Conservation (phyloP, 2,329 filamentous ascomycete species). For the Zasmidium citrigriseum region DNA sequence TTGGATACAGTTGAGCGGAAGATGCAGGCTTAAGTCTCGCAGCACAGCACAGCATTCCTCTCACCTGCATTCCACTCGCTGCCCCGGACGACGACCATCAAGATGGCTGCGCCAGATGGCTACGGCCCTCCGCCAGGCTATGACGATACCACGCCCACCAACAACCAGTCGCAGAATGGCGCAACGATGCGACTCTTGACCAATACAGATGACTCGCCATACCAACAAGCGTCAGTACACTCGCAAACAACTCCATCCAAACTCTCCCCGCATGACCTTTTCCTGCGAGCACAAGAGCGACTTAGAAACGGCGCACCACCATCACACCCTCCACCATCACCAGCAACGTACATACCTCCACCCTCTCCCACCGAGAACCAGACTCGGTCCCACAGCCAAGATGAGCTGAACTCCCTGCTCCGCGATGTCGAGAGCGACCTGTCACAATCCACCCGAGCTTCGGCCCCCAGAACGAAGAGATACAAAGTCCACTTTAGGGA, state of each 20-base stretch:
- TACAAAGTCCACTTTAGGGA: conserved; percentile 36
- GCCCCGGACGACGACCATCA: conserved; percentile 1
- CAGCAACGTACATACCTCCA: conserved; percentile 6
- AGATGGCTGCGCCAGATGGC: conserved; percentile 29
- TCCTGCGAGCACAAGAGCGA: conserved; percentile 30
- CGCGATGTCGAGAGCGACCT: conserved; percentile 41
- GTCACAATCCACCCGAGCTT: conserved; percentile 19
- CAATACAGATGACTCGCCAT: conserved; percentile 42
- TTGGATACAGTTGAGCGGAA: too few relatives aligned
- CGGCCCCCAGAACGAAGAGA: conserved; percentile 27
- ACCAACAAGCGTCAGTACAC: conserved; percentile 29
- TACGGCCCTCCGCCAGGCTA: conserved; percentile 47
- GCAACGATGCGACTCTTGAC: conserved; percentile 54
- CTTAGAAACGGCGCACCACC: conserved; percentile 19
- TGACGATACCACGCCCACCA: conserved; percentile 40
- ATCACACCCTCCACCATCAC: not conserved
- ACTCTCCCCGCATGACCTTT: conserved; percentile 44
- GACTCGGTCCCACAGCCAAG: conserved; percentile 25
- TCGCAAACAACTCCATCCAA: conserved; percentile 25
- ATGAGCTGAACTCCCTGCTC: conserved; percentile 46
- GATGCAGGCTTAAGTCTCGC: not conserved
- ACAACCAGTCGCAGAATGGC: conserved; percentile 38
- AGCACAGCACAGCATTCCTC: conserved; percentile 14
- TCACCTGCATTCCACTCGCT: conserved; percentile 30
- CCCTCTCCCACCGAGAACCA: conserved; percentile 18